These are phyloP conservation scores for Ganoderma lucidum DNA, from an alignment of 1,284 basidiomycete species.

Conservation along the genomic window DNA sequence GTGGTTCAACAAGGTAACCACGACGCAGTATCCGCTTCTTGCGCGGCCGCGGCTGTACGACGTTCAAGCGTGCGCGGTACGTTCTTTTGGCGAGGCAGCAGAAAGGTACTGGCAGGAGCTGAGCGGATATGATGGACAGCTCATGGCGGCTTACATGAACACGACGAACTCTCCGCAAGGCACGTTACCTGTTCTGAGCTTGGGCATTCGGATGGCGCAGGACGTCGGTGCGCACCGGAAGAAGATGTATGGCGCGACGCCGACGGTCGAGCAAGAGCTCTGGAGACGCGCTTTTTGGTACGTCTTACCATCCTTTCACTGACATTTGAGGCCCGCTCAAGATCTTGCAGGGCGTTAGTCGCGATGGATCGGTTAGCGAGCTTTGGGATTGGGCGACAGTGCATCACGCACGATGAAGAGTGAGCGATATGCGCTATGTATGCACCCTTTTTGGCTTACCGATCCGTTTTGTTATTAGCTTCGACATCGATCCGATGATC, in stretches of 20 bases:
- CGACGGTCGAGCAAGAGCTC: conserved; percentile 53
- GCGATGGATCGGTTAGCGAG: conserved; percentile 70
- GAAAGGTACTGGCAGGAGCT: neutral
- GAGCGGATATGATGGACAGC: conserved; percentile 13
- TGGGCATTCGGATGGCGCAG: conserved; percentile 59
- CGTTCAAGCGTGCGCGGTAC: conserved; percentile 61
- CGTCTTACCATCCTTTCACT: conserved; percentile 8
- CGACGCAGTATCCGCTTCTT: conserved; percentile 63
- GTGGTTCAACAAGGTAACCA: conserved; percentile 70
- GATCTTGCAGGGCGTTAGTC: conserved; percentile 60
- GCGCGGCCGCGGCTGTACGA: conserved; percentile 69
- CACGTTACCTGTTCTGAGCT: conserved; percentile 52
- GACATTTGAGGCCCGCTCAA: too few species aligned
- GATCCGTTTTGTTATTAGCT: conserved; percentile 44
- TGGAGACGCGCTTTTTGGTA: conserved; percentile 81
- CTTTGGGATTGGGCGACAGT: conserved; percentile 78
- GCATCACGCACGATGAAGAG: conserved; percentile 89
- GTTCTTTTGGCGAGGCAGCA: neutral
- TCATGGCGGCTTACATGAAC: conserved; percentile 43
- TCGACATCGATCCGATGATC: conserved; percentile 65
- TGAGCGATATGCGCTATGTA: conserved; percentile 44
- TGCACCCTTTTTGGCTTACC: neutral
- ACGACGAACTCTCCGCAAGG: conserved; percentile 37
- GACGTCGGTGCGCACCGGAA: conserved; percentile 52
- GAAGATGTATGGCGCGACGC: conserved; percentile 41